phyloP scores from a whole-genome alignment of 768 basidiomycete genomes.

The Chalciporus chontae region DNA sequence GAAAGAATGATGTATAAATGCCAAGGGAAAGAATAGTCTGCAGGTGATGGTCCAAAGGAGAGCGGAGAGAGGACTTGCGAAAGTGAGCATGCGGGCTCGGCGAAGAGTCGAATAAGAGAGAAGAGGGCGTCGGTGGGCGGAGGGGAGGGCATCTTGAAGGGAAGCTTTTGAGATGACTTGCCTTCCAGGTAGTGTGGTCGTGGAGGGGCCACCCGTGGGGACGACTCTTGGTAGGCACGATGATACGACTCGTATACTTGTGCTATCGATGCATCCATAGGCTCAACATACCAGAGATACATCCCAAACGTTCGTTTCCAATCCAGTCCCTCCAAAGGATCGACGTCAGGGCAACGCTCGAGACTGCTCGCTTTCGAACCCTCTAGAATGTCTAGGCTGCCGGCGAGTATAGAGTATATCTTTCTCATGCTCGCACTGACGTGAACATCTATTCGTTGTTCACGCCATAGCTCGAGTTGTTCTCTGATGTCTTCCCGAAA shows the following conservation, averaged over 20 bases:
- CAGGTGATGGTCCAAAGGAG: conserved; percentile 69
- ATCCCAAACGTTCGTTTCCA: conserved; percentile 95
- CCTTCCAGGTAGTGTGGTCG: conserved; percentile 55
- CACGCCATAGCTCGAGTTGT: conserved; percentile 82
- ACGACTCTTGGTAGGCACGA: conserved; percentile 34
- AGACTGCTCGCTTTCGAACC: conserved; percentile 50
- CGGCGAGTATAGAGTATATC: conserved; percentile 81
- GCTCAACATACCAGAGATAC: conserved; percentile 83
- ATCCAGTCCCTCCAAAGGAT: conserved; percentile 71
- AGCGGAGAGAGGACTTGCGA: conserved; percentile 68
- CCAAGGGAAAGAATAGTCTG: conserved; percentile 88
- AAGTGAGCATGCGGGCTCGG: conserved; percentile 66
- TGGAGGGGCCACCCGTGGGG: conserved; percentile 47
- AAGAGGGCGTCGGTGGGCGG: conserved; percentile 70
- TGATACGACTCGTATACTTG: conserved; percentile 67
- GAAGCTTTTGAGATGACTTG: conserved; percentile 18
- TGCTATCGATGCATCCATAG: conserved; percentile 65
- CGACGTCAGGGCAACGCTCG: conserved; percentile 52
- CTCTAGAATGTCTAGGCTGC: conserved; percentile 59
- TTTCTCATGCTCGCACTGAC: conserved; percentile 67
- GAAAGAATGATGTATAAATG: conserved; percentile 88
- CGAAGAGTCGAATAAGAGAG: conserved; percentile 73
- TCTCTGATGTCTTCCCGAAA: conserved; percentile 69
- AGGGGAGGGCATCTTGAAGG: conserved; percentile 44
- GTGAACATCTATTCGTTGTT: conserved; percentile 68